phyloP scores from a whole-genome alignment of 306 rosid species.

The Sophora flavescens region DNA sequence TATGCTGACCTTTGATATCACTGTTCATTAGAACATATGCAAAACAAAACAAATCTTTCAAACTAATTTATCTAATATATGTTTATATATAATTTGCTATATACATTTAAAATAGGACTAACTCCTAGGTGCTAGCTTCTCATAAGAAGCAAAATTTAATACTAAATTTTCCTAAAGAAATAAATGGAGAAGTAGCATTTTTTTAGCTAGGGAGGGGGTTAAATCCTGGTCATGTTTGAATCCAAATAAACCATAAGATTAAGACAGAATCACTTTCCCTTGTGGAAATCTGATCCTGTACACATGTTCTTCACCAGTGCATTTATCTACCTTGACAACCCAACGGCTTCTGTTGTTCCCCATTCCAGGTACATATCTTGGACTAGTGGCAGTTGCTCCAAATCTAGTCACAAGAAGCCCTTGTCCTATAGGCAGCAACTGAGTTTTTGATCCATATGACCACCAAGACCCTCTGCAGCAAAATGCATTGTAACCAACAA shows the following conservation, averaged over 20 bases:
- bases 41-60: neutral
- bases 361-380: constrained; percentile 39
- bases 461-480: constrained; percentile 57
- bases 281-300: constrained; percentile 74
- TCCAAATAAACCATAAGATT: neutral
- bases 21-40: constrained; percentile 15
- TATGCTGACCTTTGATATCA: constrained; percentile 18
- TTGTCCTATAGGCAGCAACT: constrained; percentile 82
- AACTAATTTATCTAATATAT: constrained; percentile 22
- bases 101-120: constrained; percentile 47
- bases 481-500: constrained; percentile 83
- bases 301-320: constrained; percentile 96
- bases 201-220: neutral
- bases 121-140: constrained; percentile 14
- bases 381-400: constrained; percentile 28
- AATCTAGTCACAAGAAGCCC: constrained; percentile 73
- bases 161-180: constrained; percentile 18
- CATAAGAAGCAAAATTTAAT: constrained; percentile 25
- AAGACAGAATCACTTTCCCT: constrained; percentile 63
- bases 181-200: constrained; percentile 1
- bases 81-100: constrained; percentile 32
- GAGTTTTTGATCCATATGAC: constrained; percentile 64
- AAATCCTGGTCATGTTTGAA: neutral
- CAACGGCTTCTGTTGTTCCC: constrained; percentile 57
- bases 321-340: constrained; percentile 81